These are phyloP conservation scores for Ogataea naganishii DNA, from an alignment of 805 yeast genomes.

Conservation along the genomic window DNA sequence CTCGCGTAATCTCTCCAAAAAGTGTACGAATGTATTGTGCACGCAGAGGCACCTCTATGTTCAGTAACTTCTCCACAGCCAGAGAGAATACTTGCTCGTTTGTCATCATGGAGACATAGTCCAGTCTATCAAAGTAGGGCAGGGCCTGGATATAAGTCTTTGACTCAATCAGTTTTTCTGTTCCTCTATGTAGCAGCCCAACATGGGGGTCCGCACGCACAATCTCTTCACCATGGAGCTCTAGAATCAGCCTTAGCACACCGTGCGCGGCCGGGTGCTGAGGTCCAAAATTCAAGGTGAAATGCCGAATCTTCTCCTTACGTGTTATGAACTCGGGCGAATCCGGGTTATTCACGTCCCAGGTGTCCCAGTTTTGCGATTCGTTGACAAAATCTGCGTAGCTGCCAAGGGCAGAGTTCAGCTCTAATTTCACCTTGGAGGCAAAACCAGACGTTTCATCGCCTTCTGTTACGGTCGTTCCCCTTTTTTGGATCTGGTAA, in stretches of 20 bases:
- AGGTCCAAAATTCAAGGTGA: constrained; percentile 86
- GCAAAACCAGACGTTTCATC: constrained; percentile 17
- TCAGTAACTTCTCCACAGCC: constrained; percentile 78
- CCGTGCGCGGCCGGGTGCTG: constrained; percentile 97
- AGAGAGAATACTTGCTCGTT: constrained; percentile 78
- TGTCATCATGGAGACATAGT: constrained; percentile 84
- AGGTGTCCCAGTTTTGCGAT: constrained; percentile 25
- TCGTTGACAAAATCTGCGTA: constrained; percentile 25
- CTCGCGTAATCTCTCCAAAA: constrained; percentile 81
- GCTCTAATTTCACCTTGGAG: constrained; percentile 18
- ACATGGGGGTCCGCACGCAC: constrained; percentile 85
- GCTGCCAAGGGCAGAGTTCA: constrained; percentile 35
- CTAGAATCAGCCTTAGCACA: constrained; percentile 77
- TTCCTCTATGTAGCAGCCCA: constrained; percentile 81
- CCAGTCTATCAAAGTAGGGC: constrained; percentile 83
- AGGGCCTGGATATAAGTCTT: constrained; percentile 84
- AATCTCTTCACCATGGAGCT: constrained; percentile 83
- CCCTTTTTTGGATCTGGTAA: constrained; percentile 21
- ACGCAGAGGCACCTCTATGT: constrained; percentile 78
- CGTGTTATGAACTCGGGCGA: constrained; percentile 26
- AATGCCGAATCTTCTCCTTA: constrained; percentile 63
- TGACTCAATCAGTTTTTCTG: constrained; percentile 79
- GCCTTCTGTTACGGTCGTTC: constrained; percentile 11
- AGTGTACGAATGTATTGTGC: constrained; percentile 78
- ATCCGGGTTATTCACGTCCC: constrained; percentile 26